phyloP scores from a whole-genome alignment of 2,329 filamentous ascomycete species.

The Neonectria hederae region DNA sequence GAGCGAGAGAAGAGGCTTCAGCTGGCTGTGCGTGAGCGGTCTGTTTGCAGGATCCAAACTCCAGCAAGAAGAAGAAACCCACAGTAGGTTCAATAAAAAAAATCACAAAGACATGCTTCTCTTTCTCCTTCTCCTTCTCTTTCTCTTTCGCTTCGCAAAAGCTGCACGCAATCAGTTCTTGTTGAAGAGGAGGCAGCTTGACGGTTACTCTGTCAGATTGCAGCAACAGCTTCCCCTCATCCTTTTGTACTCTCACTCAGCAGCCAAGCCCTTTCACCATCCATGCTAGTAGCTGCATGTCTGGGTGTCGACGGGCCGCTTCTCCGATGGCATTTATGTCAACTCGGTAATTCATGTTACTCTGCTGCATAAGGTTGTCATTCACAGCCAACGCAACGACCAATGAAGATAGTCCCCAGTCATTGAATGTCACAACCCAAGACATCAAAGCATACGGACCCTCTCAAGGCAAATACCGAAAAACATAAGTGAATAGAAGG shows the following conservation, averaged over 20 bases:
- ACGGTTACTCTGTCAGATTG: neutral
- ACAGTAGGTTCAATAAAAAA: neutral
- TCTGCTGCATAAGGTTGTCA: neutral
- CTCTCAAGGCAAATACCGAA: neutral
- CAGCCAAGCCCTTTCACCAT: neutral
- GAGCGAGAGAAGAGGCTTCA: neutral
- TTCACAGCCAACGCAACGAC: neutral
- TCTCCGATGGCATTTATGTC: neutral
- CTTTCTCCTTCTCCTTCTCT: neutral
- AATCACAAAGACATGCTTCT: neutral
- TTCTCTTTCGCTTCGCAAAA: neutral
- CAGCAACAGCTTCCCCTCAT: constrained; percentile 5
- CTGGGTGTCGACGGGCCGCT: neutral
- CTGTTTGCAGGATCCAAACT: neutral
- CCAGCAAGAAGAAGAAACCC: neutral
- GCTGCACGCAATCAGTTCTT: neutral
- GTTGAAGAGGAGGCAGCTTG: neutral
- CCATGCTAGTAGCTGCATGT: neutral
- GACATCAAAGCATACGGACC: neutral
- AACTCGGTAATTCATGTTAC: neutral
- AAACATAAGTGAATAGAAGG: constrained; percentile 31
- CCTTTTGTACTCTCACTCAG: constrained; percentile 2
- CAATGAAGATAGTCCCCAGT: neutral
- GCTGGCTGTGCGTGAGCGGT: neutral
- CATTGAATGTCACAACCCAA: neutral